Evolutionary conservation across 345 rosid species (phyloP).

Genomic region (Eucalyptus curtisii): DNA sequence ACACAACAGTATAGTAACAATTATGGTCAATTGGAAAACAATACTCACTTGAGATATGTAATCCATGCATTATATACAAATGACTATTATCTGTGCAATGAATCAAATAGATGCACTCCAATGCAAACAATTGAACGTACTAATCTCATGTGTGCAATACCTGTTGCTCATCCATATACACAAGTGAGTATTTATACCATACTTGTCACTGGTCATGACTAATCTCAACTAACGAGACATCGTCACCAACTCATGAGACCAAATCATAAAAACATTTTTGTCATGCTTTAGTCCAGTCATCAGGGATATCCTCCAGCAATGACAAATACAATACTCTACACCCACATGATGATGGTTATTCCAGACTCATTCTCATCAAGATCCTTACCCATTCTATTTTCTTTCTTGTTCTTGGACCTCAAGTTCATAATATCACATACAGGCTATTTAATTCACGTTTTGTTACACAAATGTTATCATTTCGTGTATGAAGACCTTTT

Average conservation of each 20-base stretch:
- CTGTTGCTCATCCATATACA: not conserved
- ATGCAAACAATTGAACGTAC: not conserved
- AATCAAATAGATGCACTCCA: not conserved
- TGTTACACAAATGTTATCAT: too few species aligned
- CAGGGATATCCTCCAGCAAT: too few species aligned
- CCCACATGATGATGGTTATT: too few species aligned
- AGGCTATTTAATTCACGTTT: fast-evolving
- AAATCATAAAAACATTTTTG: not conserved
- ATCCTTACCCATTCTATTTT: too few species aligned
- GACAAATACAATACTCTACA: too few species aligned
- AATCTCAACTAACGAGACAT: not conserved
- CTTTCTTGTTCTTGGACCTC: not conserved
- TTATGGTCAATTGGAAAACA: too few species aligned
- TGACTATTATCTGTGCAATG: too few species aligned
- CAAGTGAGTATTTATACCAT: not conserved
- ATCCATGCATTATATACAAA: too few species aligned
- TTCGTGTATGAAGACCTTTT: too few species aligned
- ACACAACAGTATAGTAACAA: too few species aligned
- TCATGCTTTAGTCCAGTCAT: not conserved
- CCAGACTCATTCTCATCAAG: too few species aligned
- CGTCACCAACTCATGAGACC: not conserved
- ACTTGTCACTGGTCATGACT: not conserved
- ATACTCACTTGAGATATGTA: too few species aligned
- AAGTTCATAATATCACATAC: not conserved
- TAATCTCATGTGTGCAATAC: not conserved